Evolutionary conservation across 2,329 filamentous ascomycete genomes (phyloP), one percentile per base, ranked within the genome.

Genomic region (Chaetomiaceae sp.): DNA sequence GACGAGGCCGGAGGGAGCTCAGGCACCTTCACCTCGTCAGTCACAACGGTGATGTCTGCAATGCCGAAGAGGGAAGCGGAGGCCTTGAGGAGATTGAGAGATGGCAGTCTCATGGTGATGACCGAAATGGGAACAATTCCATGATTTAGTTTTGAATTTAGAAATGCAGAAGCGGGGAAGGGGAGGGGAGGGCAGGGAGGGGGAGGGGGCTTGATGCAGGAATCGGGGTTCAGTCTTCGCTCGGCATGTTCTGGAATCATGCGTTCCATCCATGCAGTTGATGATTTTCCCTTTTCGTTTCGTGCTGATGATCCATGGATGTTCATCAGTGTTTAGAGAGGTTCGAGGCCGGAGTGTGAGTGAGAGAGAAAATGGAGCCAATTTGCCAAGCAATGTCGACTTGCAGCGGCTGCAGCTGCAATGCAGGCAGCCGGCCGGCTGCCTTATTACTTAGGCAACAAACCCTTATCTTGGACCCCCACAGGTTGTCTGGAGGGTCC

Each of bases 401-500:
- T 51, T 23, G 38, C 25, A 31, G 51, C 48, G 35, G 42, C 51
- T 45, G 48, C 46, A 14, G 41, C 35, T 34, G 19, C 49, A 35
- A 33, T 33, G 44, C 33, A 21, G 33, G 46, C 19, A 12, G 31
- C 12, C 25, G 9, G 14, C 10, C 17, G 23, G 43, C 27, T 48
- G 48, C 56, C 55, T 58, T n/a, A n/a, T n/a, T n/a, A n/a, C n/a
- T n/a, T 47, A 54, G 55, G 57, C 58, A 39, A 37, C 27, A 54
- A 57, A 51, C 44, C 31, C 59, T 60, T 62, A 62, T 62, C 60
- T 60, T 59, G 57, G 53, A 62, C 60, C 60, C 60, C 60, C 60
- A 61, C 60, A 55, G 48, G 30, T 44, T 46, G 50, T 51, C 51
- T 50, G 57, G n/a, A n/a, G n/a, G 45, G 53, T 55, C 58, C 57